These are phyloP conservation scores for Leptodermis oblonga DNA, from an alignment of 257 asterid species.

Conservation along the genomic window DNA sequence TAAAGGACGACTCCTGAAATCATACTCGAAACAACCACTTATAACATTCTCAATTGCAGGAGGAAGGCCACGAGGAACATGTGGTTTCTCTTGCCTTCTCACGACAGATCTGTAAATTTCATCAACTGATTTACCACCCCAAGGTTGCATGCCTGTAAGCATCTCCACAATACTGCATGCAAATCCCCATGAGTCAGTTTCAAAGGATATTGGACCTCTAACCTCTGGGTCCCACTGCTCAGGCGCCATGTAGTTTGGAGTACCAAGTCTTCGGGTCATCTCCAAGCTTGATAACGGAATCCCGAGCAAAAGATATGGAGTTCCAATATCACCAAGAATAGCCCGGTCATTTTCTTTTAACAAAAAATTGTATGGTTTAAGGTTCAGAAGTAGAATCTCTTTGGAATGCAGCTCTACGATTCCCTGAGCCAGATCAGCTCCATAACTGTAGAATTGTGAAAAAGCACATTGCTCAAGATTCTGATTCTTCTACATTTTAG, in stretches of 20 bases:
- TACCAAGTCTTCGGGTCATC: conserved; percentile 62
- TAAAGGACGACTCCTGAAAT: conserved; percentile 76
- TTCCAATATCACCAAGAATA: conserved; percentile 66
- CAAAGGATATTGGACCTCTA: conserved; percentile 76
- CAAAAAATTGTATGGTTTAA: conserved; percentile 75
- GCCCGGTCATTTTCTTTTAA: conserved; percentile 56
- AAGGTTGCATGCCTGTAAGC: conserved; percentile 81
- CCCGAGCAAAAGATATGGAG: conserved; percentile 57
- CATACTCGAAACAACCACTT: conserved; percentile 82
- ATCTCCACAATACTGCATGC: conserved; percentile 87
- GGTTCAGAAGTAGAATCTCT: conserved; percentile 70
- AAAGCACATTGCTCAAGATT: not conserved
- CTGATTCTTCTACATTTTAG: not conserved
- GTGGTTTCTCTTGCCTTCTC: conserved; percentile 67
- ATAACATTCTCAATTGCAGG: conserved; percentile 74
- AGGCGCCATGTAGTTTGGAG: conserved; percentile 92
- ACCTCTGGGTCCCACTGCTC: conserved; percentile 94
- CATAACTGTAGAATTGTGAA: conserved; percentile 45
- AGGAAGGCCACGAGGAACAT: conserved; percentile 77
- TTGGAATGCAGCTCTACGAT: conserved; percentile 76
- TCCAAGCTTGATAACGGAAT: conserved; percentile 52
- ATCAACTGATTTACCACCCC: conserved; percentile 75
- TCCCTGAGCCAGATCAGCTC: conserved; percentile 78
- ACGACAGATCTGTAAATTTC: conserved; percentile 67
- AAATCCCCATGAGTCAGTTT: conserved; percentile 95